Conservation (phyloP, 2,329 filamentous ascomycete genomes). For the Metarhizium humberi region DNA sequence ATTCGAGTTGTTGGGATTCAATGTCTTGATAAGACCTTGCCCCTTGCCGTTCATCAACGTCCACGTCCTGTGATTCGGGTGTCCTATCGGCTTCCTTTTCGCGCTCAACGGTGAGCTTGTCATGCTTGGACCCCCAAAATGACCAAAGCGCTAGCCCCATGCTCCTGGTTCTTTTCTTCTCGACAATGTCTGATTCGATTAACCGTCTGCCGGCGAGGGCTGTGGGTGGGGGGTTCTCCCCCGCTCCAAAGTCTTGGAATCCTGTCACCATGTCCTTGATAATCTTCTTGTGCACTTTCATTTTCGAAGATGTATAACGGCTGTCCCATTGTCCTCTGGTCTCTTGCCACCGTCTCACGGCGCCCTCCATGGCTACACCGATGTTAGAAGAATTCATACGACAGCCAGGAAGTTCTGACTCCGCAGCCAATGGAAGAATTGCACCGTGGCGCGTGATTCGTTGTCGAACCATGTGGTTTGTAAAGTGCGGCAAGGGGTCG, state of each 20-base stretch:
- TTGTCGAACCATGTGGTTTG: slow-evolving; percentile 86
- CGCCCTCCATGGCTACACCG: slow-evolving; percentile 69
- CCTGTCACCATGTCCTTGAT: slow-evolving; percentile 64
- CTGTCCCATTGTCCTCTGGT: slow-evolving; percentile 65
- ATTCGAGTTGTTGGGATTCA: slow-evolving; percentile 24
- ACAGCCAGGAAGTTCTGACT: slow-evolving; percentile 56
- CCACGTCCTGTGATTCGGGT: slow-evolving; percentile 21
- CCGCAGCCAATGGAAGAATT: slow-evolving; percentile 57
- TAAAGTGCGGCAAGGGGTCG: slow-evolving; percentile 71
- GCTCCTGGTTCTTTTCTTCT: slow-evolving; percentile 53
- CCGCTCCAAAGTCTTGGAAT: slow-evolving; percentile 59
- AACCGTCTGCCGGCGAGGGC: slow-evolving; percentile 66
- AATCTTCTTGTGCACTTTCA: slow-evolving; percentile 63
- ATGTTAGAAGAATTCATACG: slow-evolving; percentile 54
- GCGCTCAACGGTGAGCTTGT: slow-evolving; percentile 60
- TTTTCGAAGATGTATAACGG: slow-evolving; percentile 60
- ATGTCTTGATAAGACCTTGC: slow-evolving; percentile 32
- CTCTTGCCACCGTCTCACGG: slow-evolving; percentile 74
- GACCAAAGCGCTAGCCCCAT: slow-evolving; percentile 77
- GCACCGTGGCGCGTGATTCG: slow-evolving; percentile 70
- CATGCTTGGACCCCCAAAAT: slow-evolving; percentile 81
- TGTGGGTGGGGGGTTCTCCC: slow-evolving; percentile 73
- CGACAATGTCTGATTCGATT: slow-evolving; percentile 28
- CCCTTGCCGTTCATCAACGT: slow-evolving; percentile 31
- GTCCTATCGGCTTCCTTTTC: slow-evolving; percentile 41